Percentiles rank a stretch among this genome's conserved stretches.
These are phyloP conservation scores for Raphanus hybrid DNA, from an alignment of 441 rosid species.

Conservation along the genomic window DNA sequence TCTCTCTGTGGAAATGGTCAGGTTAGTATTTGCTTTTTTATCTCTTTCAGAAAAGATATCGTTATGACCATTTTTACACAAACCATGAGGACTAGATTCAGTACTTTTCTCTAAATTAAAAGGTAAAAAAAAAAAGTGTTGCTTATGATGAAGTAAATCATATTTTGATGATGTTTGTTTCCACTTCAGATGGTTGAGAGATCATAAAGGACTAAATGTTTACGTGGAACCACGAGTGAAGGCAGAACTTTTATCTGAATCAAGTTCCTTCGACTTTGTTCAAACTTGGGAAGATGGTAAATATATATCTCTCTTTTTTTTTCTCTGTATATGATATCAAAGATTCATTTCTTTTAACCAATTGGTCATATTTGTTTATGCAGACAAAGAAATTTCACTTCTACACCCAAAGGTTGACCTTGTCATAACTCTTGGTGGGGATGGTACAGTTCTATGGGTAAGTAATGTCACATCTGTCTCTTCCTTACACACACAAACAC, in stretches of 20 bases:
- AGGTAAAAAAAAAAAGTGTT: conserved; percentile 9
- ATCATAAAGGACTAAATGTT: conserved; percentile 64
- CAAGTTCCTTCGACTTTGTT: conserved; percentile 34
- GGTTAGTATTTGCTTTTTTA: conserved; percentile 46
- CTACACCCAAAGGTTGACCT: conserved; percentile 92
- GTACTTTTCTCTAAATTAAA: conserved; percentile 3
- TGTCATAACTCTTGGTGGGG: conserved; percentile 98
- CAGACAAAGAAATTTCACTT: conserved; percentile 52
- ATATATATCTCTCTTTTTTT: too few relatives aligned
- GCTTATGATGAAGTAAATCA: conserved; percentile 17
- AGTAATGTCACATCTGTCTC: conserved; percentile 49
- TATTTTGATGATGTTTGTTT: background rate
- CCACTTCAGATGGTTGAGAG: conserved; percentile 84
- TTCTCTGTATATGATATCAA: background rate
- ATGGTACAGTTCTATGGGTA: conserved; percentile 99
- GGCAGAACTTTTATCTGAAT: conserved; percentile 78
- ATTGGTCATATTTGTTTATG: background rate
- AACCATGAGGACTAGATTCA: conserved; percentile 10
- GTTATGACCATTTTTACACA: background rate
- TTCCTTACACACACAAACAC: background rate
- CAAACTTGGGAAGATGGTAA: too few relatives aligned
- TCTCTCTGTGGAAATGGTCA: conserved; percentile 85
- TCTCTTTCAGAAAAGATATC: background rate
- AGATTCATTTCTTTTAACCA: background rate
- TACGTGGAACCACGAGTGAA: conserved; percentile 91